Evolutionary conservation across 495 filamentous ascomycete genomes (phyloP).

Genomic region (Sabuloglossum arenarium): DNA sequence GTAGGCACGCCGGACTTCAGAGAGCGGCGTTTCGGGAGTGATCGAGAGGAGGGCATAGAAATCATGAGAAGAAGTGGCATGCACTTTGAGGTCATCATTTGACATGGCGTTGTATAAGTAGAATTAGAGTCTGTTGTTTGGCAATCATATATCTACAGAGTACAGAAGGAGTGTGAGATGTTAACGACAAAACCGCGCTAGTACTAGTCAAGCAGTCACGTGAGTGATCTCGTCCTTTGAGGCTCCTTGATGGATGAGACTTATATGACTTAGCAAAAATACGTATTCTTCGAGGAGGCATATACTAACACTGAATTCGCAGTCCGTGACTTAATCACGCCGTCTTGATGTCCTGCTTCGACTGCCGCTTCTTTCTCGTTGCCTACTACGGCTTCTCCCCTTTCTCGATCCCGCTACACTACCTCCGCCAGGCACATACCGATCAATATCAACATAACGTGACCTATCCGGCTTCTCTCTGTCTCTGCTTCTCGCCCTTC

Average conservation of each 20-base stretch:
- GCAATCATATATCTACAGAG: too few relatives aligned
- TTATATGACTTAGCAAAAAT: background rate
- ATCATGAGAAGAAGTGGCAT: constrained; percentile 42
- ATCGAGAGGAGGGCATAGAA: constrained; percentile 71
- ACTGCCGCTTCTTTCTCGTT: background rate
- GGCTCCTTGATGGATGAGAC: background rate
- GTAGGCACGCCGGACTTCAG: constrained; percentile 72
- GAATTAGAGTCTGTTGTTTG: too few relatives aligned
- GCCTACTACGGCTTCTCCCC: constrained; percentile 1
- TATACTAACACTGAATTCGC: background rate
- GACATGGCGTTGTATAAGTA: constrained; percentile 13
- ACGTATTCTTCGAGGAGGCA: background rate
- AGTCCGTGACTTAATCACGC: background rate
- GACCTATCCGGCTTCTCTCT: background rate
- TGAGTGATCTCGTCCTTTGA: background rate
- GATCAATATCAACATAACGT: background rate
- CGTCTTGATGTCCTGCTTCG: constrained; percentile 3
- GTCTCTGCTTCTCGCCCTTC: background rate
- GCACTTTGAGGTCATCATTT: constrained; percentile 30
- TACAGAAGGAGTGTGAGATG: too few relatives aligned
- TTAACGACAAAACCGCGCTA: background rate
- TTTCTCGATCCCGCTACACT: background rate
- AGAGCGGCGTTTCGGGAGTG: constrained; percentile 35
- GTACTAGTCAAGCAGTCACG: background rate
- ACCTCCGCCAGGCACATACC: constrained; percentile 5